phyloP scores from a whole-genome alignment of 139 green algal genomes.

The Coelastrella sp. region DNA sequence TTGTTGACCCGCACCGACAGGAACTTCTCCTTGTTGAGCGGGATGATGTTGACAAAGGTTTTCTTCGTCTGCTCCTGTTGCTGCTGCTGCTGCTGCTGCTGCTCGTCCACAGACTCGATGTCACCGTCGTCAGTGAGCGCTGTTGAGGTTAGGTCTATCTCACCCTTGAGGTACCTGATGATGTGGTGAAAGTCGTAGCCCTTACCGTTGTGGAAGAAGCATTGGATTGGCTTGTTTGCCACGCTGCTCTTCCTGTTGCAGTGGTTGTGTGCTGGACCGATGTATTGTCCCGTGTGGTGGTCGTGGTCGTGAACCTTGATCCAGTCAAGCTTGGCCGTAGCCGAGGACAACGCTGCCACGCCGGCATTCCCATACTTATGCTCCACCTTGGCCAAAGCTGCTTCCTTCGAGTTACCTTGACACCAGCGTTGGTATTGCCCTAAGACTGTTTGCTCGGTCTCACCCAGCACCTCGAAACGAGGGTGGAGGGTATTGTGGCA shows the following conservation, averaged over 20 bases:
- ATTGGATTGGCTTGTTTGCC: neutral
- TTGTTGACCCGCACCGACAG: neutral
- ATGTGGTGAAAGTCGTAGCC: neutral
- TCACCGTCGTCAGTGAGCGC: no score
- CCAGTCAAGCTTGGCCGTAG: neutral
- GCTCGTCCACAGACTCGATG: neutral
- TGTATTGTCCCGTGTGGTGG: neutral
- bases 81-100: neutral
- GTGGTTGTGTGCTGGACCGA: neutral
- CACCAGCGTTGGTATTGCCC: no score
- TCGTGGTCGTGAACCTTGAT: neutral
- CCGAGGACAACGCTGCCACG: neutral
- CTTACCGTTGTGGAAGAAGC: neutral
- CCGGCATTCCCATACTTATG: neutral
- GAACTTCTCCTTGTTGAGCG: neutral
- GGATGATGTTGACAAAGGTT: neutral
- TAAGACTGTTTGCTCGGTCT: neutral
- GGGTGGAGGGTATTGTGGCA: neutral
- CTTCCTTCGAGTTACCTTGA: no score
- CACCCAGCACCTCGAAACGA: neutral
- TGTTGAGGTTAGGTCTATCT: no score
- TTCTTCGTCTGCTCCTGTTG: no score
- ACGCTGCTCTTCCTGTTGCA: neutral
- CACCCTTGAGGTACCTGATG: neutral
- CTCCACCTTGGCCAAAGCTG: neutral